phyloP scores from a whole-genome alignment of 2,329 filamentous ascomycete species.

The Microsporum audouinii region DNA sequence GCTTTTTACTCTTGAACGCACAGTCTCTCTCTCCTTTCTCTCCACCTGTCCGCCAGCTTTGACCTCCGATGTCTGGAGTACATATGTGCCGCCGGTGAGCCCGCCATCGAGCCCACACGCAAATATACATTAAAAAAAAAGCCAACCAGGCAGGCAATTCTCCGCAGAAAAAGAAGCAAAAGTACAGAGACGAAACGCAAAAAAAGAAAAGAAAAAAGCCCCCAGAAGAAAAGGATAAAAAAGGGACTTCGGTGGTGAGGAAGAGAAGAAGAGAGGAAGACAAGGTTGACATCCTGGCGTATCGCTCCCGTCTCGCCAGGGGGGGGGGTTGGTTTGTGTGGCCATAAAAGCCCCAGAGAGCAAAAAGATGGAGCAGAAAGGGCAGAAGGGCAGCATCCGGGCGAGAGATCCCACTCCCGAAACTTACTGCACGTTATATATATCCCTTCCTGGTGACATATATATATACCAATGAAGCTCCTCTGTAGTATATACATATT shows the following conservation, averaged over 20 bases:
- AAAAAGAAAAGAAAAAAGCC: not conserved
- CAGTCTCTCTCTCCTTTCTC: not conserved
- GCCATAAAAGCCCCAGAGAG: not conserved
- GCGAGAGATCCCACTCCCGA: not conserved
- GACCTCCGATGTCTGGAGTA: not conserved
- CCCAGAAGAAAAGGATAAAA: not conserved
- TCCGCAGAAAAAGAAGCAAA: not conserved
- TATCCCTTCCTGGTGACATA: not conserved
- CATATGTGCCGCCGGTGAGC: not conserved
- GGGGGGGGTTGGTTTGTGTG: not conserved
- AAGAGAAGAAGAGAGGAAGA: not conserved
- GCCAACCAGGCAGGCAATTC: not conserved
- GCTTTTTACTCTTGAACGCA: not conserved
- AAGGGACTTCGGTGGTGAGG: not conserved
- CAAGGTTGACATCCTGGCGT: constrained; percentile 2
- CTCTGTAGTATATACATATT: not conserved
- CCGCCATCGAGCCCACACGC: not conserved
- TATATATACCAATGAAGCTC: not conserved
- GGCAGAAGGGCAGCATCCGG: not conserved
- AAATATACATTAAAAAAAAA: not conserved
- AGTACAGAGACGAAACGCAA: not conserved
- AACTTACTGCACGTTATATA: not conserved
- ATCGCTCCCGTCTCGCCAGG: not conserved
- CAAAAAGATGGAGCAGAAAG: not conserved
- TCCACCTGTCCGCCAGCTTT: constrained; percentile 2